Percentiles rank a stretch among this genome's conserved stretches.
phyloP scores from a whole-genome alignment of 805 yeast genomes.

The Spathaspora hagerdaliae region DNA sequence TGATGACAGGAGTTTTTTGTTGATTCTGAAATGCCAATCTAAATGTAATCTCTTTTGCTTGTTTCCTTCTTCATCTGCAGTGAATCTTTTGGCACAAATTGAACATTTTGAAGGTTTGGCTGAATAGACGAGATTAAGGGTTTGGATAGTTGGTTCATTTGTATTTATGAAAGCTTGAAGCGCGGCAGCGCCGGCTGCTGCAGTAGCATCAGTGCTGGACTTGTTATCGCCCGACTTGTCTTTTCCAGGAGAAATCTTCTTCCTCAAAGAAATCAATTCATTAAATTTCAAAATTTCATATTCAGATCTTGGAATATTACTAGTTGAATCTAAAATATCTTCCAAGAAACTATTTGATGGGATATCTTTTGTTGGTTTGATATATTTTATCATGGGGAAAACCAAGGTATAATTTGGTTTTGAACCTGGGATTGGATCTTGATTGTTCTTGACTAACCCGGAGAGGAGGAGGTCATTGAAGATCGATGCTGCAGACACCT shows the following conservation, averaged over 20 bases:
- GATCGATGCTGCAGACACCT: constrained; percentile 24
- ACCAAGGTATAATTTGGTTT: constrained; percentile 28
- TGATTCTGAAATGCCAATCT: constrained; percentile 96
- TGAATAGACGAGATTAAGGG: constrained; percentile 45
- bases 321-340: constrained; percentile 16
- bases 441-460: constrained; percentile 39
- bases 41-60: constrained; percentile 58
- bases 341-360: constrained; percentile 18
- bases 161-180: constrained; percentile 36
- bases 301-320: constrained; percentile 21
- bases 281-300: constrained; percentile 31
- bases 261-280: constrained; percentile 25
- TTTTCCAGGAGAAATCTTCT: constrained; percentile 8
- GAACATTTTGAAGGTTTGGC: constrained; percentile 76
- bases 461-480: constrained; percentile 31
- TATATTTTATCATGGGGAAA: constrained; percentile 29
- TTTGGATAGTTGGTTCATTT: constrained; percentile 29
- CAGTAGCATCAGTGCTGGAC: too few species aligned
- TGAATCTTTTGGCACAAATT: constrained; percentile 84
- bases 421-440: constrained; percentile 37
- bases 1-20: constrained; percentile 50
- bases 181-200: too few species aligned
- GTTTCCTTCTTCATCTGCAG: constrained; percentile 44
- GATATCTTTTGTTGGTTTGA: constrained; percentile 11
- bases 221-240: too few species aligned